phyloP scores from a whole-genome alignment of 2,329 filamentous ascomycete species.

The Fusarium sp. region DNA sequence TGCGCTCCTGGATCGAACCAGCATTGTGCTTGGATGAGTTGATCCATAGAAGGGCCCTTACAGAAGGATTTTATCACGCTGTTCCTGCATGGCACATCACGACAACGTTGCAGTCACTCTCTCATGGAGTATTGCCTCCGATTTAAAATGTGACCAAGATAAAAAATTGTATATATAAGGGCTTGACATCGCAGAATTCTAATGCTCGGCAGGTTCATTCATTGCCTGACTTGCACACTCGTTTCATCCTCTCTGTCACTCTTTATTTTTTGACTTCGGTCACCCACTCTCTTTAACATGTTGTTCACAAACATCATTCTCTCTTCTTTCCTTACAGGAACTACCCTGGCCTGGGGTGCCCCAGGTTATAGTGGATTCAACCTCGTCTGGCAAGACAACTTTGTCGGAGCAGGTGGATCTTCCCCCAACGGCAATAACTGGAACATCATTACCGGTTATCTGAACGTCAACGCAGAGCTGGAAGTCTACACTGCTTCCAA shows the following conservation, averaged over 20 bases:
- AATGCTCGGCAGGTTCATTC: not conserved
- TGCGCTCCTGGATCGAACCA: not conserved
- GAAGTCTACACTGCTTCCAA: conserved; percentile 61
- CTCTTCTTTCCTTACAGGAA: not conserved
- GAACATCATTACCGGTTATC: conserved; percentile 59
- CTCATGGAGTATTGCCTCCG: not conserved
- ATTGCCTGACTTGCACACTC: not conserved
- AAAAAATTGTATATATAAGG: not conserved
- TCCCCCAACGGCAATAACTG: conserved; percentile 58
- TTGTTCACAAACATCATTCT: not conserved
- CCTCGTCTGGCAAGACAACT: conserved; percentile 62
- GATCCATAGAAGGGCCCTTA: not conserved
- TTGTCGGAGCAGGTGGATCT: conserved; percentile 57
- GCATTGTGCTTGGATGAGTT: not conserved
- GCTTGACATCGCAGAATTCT: not conserved
- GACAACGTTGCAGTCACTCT: not conserved
- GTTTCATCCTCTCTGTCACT: not conserved
- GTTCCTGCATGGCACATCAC: not conserved
- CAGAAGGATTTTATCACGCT: not conserved
- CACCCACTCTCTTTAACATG: not conserved
- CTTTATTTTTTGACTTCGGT: not conserved
- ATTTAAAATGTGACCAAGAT: not conserved
- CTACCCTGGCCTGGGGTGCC: conserved; percentile 28
- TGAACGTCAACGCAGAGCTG: conserved; percentile 63
- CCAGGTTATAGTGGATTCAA: conserved; percentile 59